Percentiles rank a stretch among this genome's conserved stretches.
Conservation (phyloP, 257 asterid genomes). For the Lavandula angustifolia region DNA sequence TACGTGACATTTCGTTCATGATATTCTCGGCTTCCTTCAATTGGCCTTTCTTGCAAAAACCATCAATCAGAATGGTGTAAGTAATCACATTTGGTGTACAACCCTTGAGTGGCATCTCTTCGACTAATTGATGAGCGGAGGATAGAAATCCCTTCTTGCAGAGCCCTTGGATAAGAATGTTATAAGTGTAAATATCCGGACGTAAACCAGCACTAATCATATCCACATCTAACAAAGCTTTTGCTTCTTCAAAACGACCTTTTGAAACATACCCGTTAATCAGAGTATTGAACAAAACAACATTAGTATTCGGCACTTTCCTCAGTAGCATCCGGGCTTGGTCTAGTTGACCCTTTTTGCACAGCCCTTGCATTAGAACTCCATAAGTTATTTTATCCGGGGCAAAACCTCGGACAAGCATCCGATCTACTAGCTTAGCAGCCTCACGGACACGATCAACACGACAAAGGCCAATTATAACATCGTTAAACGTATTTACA, state of each 20-base stretch:
- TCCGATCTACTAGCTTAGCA: slow-evolving; percentile 84
- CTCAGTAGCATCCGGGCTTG: slow-evolving; percentile 61
- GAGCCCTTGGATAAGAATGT: slow-evolving; percentile 73
- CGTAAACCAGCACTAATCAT: slow-evolving; percentile 44
- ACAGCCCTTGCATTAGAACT: slow-evolving; percentile 71
- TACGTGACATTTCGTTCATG: slow-evolving; percentile 59
- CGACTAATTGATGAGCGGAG: slow-evolving; percentile 57
- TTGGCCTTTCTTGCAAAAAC: slow-evolving; percentile 70
- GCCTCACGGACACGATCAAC: slow-evolving; percentile 79
- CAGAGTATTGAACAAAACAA: slow-evolving; percentile 61
- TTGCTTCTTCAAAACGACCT: slow-evolving; percentile 73
- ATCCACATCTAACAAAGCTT: slow-evolving; percentile 49
- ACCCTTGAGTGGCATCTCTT: slow-evolving; percentile 52
- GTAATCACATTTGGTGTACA: slow-evolving; percentile 65
- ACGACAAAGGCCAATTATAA: slow-evolving; percentile 73
- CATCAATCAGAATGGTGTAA: slow-evolving; percentile 75
- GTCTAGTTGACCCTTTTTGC: slow-evolving; percentile 66
- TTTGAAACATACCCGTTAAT: slow-evolving; percentile 60
- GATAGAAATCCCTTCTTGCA: slow-evolving; percentile 66
- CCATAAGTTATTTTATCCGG: slow-evolving; percentile 88
- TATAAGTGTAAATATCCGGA: slow-evolving; percentile 80
- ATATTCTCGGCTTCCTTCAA: slow-evolving; percentile 60
- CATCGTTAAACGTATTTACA: slow-evolving; percentile 79
- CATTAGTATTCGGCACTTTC: slow-evolving; percentile 64
- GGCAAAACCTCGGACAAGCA: slow-evolving; percentile 66